Evolutionary conservation across 352 stramenopile species (phyloP), one percentile per base, ranked within the genome.

Genomic region (Pythium insidiosum): DNA sequence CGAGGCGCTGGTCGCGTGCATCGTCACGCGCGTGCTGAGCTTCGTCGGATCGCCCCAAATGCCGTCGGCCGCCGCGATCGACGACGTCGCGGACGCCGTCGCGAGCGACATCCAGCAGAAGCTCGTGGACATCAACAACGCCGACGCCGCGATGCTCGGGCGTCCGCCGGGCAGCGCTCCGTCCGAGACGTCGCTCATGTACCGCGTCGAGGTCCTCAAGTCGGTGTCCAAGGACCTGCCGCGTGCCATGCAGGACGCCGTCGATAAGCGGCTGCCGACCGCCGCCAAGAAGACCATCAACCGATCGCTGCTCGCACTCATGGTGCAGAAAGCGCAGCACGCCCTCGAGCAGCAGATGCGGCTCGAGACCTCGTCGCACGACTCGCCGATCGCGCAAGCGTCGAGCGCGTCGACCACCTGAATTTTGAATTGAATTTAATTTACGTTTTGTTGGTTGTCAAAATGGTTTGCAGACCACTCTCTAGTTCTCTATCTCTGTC

Each of bases 201-300:
- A 89, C 51, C 73, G 73, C 38, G 70, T 89, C 34, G 77, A 89
- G 70, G 87, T 89, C 54, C 66, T 89, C 39, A 89, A 89, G 62
- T 87, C 80, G 42, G 80, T 87, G 24, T 87, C 77, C 1, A 76
- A 78, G 19, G 77, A 89, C 40, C 63, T 89, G 19, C 73, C 73
- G n/a, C 77, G 77, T 31, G 69, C 77, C 0, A 73, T 89, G 28
- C 64, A 76, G 15, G 73, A 89, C 16, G 64, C 77, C 9, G 67
- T 87, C 0, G 72, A 89, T 52, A 85, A 84, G 39, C 62, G 72
- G 11, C 54, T 89, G 0, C 67, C 68, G 12, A 50, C 63, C 40
- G 47, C 53, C 5, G 63, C 75, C 28, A 87, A 84, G 60, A 73
- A 87, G 36, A 62, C 68, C 42, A 47, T 82, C 6, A 78, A 89